Conservation (phyloP, 352 stramenopile genomes). For the Globisporangium okanoganense region DNA sequence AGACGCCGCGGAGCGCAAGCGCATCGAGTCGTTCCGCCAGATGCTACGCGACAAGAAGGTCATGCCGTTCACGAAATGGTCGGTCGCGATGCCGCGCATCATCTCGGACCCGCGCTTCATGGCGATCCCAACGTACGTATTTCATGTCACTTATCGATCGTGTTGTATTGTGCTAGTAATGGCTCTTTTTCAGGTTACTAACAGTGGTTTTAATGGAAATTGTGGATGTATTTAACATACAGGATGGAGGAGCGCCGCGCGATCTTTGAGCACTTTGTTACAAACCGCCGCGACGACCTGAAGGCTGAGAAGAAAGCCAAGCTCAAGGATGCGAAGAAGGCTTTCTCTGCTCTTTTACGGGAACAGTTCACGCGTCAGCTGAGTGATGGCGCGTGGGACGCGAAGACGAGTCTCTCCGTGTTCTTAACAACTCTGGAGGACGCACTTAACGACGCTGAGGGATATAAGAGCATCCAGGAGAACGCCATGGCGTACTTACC, state of each 20-base stretch:
- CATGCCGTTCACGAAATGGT: slow-evolving; percentile 84
- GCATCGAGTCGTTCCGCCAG: slow-evolving; percentile 52
- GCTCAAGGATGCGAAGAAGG: slow-evolving; percentile 55
- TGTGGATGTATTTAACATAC: slow-evolving; percentile 5
- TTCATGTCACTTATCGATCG: too few species aligned
- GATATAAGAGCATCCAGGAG: slow-evolving; percentile 35
- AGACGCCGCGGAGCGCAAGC: slow-evolving; percentile 38
- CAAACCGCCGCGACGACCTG: slow-evolving; percentile 67
- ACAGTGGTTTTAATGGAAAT: background rate
- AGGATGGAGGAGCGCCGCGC: slow-evolving; percentile 78
- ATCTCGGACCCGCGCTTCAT: slow-evolving; percentile 69
- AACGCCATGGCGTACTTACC: slow-evolving; percentile 34
- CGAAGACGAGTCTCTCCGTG: slow-evolving; percentile 44
- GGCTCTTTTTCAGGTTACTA: background rate
- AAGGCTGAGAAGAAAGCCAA: slow-evolving; percentile 77
- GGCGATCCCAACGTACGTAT: slow-evolving; percentile 44
- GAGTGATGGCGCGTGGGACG: slow-evolving; percentile 31
- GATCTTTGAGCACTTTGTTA: slow-evolving; percentile 79
- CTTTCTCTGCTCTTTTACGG: slow-evolving; percentile 36
- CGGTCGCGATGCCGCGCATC: slow-evolving; percentile 71
- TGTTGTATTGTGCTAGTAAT: too few species aligned
- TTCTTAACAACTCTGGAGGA: slow-evolving; percentile 55
- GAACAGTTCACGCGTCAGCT: slow-evolving; percentile 38
- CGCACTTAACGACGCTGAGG: slow-evolving; percentile 23
- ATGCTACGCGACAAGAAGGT: slow-evolving; percentile 85